Evolutionary conservation across 208 protist genomes (phyloP).

Genomic region (Spongospora subterranea): DNA sequence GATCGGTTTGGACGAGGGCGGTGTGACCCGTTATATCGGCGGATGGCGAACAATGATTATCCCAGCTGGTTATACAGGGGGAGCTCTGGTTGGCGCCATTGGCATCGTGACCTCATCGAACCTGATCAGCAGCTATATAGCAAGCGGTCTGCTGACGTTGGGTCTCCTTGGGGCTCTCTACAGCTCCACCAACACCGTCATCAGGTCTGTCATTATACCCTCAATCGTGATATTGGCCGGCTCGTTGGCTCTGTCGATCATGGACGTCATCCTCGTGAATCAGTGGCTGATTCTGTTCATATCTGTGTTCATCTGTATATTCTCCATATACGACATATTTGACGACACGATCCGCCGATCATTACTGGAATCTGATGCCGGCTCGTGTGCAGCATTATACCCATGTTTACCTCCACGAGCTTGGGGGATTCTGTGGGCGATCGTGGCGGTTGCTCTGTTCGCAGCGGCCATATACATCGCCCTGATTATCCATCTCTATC

Average conservation of each 20-base stretch:
- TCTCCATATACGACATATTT: background rate
- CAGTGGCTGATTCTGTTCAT: background rate
- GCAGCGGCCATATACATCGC: background rate
- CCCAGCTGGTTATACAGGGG: background rate
- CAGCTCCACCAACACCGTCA: background rate
- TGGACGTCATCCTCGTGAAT: background rate
- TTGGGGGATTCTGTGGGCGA: background rate
- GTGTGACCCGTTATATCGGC: background rate
- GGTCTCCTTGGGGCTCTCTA: background rate
- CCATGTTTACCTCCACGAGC: background rate
- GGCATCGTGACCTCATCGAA: background rate
- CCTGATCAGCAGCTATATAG: background rate
- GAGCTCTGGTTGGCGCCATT: background rate
- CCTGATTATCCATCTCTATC: background rate
- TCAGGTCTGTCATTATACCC: background rate
- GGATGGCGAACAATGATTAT: background rate
- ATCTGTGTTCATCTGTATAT: background rate
- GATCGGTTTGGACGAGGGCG: slow-evolving; percentile 6
- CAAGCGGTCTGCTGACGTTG: background rate
- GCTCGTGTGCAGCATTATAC: background rate
- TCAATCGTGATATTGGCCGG: background rate
- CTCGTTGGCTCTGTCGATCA: background rate
- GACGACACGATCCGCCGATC: background rate
- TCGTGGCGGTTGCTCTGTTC: background rate
- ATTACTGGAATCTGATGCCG: background rate